These are phyloP conservation scores for Ampelomyces quisqualis DNA, from an alignment of 2,329 filamentous ascomycete genomes.

Conservation along the genomic window DNA sequence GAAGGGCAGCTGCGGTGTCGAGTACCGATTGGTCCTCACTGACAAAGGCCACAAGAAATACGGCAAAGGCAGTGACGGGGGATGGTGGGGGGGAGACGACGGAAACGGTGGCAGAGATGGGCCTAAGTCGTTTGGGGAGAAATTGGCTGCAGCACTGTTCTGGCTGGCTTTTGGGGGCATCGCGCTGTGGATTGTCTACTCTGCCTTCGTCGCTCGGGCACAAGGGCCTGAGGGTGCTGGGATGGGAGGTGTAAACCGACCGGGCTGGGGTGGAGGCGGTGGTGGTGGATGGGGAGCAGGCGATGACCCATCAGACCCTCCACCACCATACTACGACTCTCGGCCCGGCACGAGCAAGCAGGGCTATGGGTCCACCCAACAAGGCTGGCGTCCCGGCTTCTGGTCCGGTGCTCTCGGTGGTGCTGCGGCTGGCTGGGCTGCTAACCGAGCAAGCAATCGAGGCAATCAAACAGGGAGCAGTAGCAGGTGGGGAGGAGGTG, in stretches of 20 bases:
- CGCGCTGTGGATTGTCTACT: slow-evolving; percentile 62
- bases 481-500: slow-evolving; percentile 33
- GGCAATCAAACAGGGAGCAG: slow-evolving; percentile 44
- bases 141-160: slow-evolving; percentile 54
- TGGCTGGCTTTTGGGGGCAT: slow-evolving; percentile 62
- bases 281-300: slow-evolving; percentile 45
- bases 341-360: slow-evolving; percentile 19
- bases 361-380: slow-evolving; percentile 23
- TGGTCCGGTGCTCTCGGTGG: slow-evolving; percentile 70
- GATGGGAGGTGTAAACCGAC: slow-evolving; percentile 27
- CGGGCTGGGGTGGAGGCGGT: slow-evolving; percentile 45
- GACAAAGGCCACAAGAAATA: slow-evolving; percentile 71
- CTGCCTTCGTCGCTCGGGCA: slow-evolving; percentile 47
- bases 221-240: slow-evolving; percentile 24
- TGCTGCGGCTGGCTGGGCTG: slow-evolving; percentile 67
- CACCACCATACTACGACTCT: slow-evolving; percentile 50
- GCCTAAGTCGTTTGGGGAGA: slow-evolving; percentile 32
- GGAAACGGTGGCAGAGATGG: slow-evolving; percentile 45
- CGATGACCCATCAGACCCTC: slow-evolving; percentile 46
- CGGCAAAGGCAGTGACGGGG: slow-evolving; percentile 56
- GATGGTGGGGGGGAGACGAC: slow-evolving; percentile 37
- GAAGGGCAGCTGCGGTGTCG: slow-evolving; percentile 88
- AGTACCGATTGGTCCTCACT: slow-evolving; percentile 80
- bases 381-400: slow-evolving; percentile 71
- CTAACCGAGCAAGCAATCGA: slow-evolving; percentile 50